A percentile compares a stretch with the other conserved stretches of the same genome.
Conservation (phyloP, 176 grass and related monocot species). For the Calamus simplicifolius region DNA sequence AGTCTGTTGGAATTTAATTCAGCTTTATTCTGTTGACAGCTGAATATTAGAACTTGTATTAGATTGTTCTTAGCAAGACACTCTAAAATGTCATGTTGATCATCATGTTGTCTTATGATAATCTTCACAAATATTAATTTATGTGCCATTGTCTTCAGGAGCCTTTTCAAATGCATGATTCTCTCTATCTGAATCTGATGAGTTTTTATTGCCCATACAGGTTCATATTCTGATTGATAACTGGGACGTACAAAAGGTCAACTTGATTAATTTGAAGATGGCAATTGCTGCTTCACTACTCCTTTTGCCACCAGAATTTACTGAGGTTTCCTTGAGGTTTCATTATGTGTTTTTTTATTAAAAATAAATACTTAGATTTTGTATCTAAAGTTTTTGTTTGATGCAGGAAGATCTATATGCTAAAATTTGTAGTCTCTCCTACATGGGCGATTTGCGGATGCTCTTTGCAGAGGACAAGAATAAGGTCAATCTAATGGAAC, state of each 20-base stretch:
- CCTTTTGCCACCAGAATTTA: constrained; percentile 66
- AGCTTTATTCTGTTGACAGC: too few relatives aligned
- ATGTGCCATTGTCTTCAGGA: background rate
- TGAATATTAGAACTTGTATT: too few relatives aligned
- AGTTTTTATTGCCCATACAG: constrained; percentile 8
- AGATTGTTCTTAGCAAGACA: too few relatives aligned
- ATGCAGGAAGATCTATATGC: constrained; percentile 77
- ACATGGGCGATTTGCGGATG: constrained; percentile 92
- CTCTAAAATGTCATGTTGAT: too few relatives aligned
- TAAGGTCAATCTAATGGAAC: constrained; percentile 39
- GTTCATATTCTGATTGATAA: constrained; percentile 30
- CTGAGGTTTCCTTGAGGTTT: constrained; percentile 46
- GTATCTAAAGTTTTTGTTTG: constrained; percentile 13
- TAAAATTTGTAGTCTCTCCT: constrained; percentile 81
- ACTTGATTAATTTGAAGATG: constrained; percentile 61
- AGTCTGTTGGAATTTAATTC: too few relatives aligned
- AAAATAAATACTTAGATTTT: constrained; percentile 8
- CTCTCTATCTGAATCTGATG: background rate
- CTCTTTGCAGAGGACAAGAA: constrained; percentile 92
- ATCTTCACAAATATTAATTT: too few relatives aligned
- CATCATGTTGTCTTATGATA: too few relatives aligned
- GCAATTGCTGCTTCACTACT: constrained; percentile 68
- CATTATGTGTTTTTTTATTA: background rate
- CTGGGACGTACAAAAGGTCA: constrained; percentile 48
- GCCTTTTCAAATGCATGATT: background rate